Percentiles rank a stretch among this genome's conserved stretches.
Conservation (phyloP, 2,329 filamentous ascomycete genomes). For the Cryphonectria radicalis region DNA sequence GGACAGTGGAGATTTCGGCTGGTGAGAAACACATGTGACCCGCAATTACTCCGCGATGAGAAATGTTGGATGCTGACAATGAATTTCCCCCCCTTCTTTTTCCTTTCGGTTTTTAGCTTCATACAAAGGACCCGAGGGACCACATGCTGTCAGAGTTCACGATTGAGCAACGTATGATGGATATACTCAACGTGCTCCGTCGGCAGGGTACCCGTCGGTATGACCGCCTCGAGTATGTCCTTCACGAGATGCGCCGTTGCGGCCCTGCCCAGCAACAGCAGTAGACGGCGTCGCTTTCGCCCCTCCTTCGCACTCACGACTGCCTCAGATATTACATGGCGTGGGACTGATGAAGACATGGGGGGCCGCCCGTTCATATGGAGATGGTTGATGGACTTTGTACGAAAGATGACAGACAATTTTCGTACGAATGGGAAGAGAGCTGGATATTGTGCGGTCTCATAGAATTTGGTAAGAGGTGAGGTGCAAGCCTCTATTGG, state of each 20-base stretch:
- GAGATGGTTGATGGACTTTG: too few relatives aligned
- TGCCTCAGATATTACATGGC: neutral
- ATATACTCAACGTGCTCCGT: neutral
- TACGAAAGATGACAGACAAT: too few relatives aligned
- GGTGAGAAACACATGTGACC: neutral
- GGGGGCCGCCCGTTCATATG: too few relatives aligned
- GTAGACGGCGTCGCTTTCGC: too few relatives aligned
- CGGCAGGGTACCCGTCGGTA: neutral
- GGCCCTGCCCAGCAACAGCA: neutral
- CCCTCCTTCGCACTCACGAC: neutral
- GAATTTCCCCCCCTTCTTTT: too few relatives aligned
- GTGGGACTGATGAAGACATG: too few relatives aligned
- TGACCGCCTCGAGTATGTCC: neutral
- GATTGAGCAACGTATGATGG: neutral
- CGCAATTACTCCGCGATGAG: neutral
- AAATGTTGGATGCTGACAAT: neutral
- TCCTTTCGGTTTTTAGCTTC: neutral
- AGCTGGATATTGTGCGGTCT: neutral
- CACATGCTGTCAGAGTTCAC: neutral
- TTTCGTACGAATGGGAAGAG: neutral
- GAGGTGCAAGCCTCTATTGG: neutral
- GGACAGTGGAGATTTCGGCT: neutral
- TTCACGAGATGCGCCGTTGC: neutral
- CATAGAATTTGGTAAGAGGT: neutral
- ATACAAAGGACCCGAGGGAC: neutral